These are phyloP conservation scores for Gardenia jasminoides DNA, from an alignment of 257 asterid genomes.

Conservation along the genomic window DNA sequence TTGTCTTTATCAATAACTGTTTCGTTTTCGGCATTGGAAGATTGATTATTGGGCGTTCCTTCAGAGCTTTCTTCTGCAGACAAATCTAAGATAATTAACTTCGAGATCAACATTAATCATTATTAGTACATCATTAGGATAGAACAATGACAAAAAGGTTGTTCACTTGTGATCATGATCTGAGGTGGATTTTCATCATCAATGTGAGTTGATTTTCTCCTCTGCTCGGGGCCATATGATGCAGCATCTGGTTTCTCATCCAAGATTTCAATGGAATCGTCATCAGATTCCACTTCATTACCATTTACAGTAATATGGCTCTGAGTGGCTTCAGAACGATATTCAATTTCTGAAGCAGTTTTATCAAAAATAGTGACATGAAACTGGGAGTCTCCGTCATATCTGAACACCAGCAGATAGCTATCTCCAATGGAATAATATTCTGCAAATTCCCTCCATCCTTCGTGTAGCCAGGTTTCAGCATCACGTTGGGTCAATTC, in stretches of 20 bases:
- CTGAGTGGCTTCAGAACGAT: too few relatives aligned
- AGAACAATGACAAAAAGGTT: not conserved
- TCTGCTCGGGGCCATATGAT: too few relatives aligned
- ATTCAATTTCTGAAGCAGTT: too few relatives aligned
- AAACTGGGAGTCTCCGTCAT: too few relatives aligned
- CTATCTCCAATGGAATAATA: too few relatives aligned
- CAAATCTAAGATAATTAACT: not conserved
- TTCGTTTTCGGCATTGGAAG: too few relatives aligned
- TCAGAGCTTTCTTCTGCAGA: constrained; percentile 2
- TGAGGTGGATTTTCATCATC: not conserved
- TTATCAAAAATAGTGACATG: too few relatives aligned
- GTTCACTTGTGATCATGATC: not conserved
- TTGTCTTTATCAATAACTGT: not conserved
- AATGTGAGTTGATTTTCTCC: not conserved
- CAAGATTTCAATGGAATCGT: constrained; percentile 11
- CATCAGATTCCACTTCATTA: not conserved
- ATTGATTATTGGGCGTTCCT: not conserved
- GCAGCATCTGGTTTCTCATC: not conserved
- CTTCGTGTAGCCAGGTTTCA: too few relatives aligned
- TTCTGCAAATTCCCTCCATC: too few relatives aligned
- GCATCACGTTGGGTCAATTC: constrained; percentile 22
- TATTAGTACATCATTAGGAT: too few relatives aligned
- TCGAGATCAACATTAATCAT: not conserved
- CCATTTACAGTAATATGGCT: too few relatives aligned
- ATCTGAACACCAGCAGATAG: too few relatives aligned